Evolutionary conservation across 202 grass and related monocot genomes (phyloP).

Genomic region (Zizania palustris): DNA sequence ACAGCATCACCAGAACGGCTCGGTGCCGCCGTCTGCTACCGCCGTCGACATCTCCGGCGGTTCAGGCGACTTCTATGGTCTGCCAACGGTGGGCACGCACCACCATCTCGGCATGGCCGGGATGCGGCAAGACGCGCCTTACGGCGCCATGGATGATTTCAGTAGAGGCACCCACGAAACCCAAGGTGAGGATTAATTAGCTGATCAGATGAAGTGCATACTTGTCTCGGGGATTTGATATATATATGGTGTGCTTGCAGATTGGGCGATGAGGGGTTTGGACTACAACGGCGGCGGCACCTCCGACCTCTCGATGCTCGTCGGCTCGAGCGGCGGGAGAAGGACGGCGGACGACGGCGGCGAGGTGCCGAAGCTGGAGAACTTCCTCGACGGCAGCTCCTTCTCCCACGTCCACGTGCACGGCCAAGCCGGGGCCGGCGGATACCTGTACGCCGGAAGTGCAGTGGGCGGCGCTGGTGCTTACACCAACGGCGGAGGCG

Average conservation of each 20-base stretch:
- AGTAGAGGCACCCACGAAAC: constrained; percentile 45
- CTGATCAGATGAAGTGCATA: neutral
- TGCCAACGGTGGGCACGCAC: constrained; percentile 34
- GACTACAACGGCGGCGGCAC: constrained; percentile 65
- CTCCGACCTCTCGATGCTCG: constrained; percentile 81
- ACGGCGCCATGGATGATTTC: constrained; percentile 63
- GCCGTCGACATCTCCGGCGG: constrained; percentile 46
- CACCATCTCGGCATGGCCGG: constrained; percentile 27
- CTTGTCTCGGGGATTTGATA: constrained; percentile 18
- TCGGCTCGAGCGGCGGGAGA: constrained; percentile 65
- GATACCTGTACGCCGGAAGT: constrained; percentile 50
- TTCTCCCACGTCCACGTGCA: constrained; percentile 59
- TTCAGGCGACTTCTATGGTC: constrained; percentile 46
- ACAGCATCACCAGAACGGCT: constrained; percentile 47
- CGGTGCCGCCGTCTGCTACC: constrained; percentile 26
- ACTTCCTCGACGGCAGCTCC: constrained; percentile 85
- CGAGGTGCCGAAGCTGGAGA: constrained; percentile 76
- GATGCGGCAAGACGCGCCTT: constrained; percentile 41
- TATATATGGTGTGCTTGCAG: constrained; percentile 57
- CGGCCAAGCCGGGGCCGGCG: constrained; percentile 42
- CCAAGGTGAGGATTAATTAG: constrained; percentile 44
- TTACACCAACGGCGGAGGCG: constrained; percentile 46
- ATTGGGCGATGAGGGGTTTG: constrained; percentile 76
- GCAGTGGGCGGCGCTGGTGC: constrained; percentile 37
- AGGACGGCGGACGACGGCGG: constrained; percentile 50